A percentile compares a stretch with the other conserved stretches of the same genome.
phyloP scores from a whole-genome alignment of 805 yeast species.

The Metschnikowia aberdeeniae region DNA sequence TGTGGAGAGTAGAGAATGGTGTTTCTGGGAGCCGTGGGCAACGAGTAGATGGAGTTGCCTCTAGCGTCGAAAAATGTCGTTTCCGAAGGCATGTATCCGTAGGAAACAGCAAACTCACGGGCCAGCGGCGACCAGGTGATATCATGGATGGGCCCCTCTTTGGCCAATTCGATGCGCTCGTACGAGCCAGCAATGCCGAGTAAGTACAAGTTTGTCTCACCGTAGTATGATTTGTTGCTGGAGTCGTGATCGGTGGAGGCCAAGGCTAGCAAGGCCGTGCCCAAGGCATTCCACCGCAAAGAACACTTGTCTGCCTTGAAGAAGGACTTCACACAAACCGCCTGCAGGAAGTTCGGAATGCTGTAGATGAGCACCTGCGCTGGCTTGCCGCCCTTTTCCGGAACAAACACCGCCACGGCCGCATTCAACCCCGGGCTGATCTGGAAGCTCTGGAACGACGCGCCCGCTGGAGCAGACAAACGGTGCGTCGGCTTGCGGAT shows the following conservation, averaged over 20 bases:
- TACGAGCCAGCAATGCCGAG: constrained; percentile 90
- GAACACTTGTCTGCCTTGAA: constrained; percentile 95
- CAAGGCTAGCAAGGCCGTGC: constrained; percentile 89
- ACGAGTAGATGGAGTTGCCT: constrained; percentile 78
- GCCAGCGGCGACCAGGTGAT: constrained; percentile 96
- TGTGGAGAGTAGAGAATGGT: constrained; percentile 91
- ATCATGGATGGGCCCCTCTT: constrained; percentile 97
- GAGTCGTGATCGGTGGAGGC: constrained; percentile 96
- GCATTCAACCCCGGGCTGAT: constrained; percentile 88
- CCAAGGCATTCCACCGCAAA: constrained; percentile 89
- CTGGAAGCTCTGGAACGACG: constrained; percentile 51
- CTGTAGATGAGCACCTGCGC: constrained; percentile 83
- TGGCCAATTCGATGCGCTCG: constrained; percentile 80
- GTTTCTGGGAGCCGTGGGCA: constrained; percentile 86
- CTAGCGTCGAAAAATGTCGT: constrained; percentile 93
- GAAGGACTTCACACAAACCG: constrained; percentile 80
- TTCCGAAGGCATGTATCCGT: constrained; percentile 96
- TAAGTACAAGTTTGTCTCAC: constrained; percentile 88
- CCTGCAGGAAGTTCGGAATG: constrained; percentile 68
- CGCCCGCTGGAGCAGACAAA: constrained; percentile 47
- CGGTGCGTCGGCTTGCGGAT: constrained; percentile 53
- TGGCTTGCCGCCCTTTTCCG: constrained; percentile 84
- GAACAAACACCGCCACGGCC: constrained; percentile 83
- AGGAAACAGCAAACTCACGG: constrained; percentile 94
- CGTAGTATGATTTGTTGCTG: constrained; percentile 90